Base-by-base conservation (phyloP, 345 rosid species). In the Syzygium aqueum region DNA sequence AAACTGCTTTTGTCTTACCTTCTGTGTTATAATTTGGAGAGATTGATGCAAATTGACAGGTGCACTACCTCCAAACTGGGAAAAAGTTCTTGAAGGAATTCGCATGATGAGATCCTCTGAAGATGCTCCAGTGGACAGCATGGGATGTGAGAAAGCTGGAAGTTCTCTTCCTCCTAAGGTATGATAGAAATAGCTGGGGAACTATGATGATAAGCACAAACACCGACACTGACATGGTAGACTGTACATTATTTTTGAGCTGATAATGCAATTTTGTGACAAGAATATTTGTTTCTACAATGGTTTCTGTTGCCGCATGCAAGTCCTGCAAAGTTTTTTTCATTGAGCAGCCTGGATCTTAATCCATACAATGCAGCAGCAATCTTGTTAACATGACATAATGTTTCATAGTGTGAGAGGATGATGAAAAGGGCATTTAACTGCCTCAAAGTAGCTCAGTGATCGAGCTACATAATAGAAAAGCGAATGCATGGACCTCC, bases 61-160 rank as follows among this genome's bases (percentile, higher is more conserved):
- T 85, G 90, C 89, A 87, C 86, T 92, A 77, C 96, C 97, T 56
- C 87, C 86, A 87, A 89, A 95, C 84, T 95, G 96, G 97, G 92
- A 95, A 87, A 92, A 86, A 84, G 94, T 94, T 86, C 94, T 95
- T 53, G 91, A 92, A 86, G 97, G 95, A 83, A 95, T 95, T 83
- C 93, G 90, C 84, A 90, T 86, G 90, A 95, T 95, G 94, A 92
- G 97, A 89, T 91, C 95, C 30, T 89, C 92, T 22, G 96, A 92
- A 90, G 93, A 92, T 87, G 97, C 97, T 51, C 97, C 97, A 22
- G 96, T 95, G 25, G 96, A 95, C 87, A 92, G 94, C 85, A 94
- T 94, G 97, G 96, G 97, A 88, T 95, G 97, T 87, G 96, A 95
- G 91, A 94, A 92, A 90, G 97, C 96, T 30, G 97, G 96, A 85